Percentiles rank a stretch among this genome's conserved stretches.
Evolutionary conservation across 768 basidiomycete genomes (phyloP).

Genomic region (Tephrocybe rancida): DNA sequence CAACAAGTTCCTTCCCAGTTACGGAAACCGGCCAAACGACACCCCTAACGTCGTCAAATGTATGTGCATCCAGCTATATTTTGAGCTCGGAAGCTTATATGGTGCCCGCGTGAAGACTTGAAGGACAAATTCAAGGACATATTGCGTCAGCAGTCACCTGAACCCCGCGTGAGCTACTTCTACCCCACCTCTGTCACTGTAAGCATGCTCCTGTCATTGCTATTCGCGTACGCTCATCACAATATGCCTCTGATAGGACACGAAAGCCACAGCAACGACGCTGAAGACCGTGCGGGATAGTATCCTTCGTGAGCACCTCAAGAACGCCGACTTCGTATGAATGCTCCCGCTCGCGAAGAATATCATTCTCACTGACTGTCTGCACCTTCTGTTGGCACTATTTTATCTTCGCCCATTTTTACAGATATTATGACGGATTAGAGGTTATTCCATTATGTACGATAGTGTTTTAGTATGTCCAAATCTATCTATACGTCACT

Average conservation of each 20-base stretch:
- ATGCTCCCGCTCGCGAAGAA: neutral
- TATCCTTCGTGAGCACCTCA: constrained; percentile 54
- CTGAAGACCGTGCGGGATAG: constrained; percentile 56
- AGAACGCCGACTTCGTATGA: constrained; percentile 38
- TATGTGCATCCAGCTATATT: constrained; percentile 29
- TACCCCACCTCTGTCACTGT: constrained; percentile 66
- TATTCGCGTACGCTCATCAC: neutral
- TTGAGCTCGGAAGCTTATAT: neutral
- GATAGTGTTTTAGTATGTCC: too few species aligned
- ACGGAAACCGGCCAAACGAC: constrained; percentile 66
- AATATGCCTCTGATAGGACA: constrained; percentile 41
- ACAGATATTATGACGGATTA: neutral
- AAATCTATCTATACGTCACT: too few species aligned
- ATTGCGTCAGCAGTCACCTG: constrained; percentile 51
- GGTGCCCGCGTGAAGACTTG: constrained; percentile 34
- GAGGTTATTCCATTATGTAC: too few species aligned
- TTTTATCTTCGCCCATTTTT: neutral
- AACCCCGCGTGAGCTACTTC: constrained; percentile 54
- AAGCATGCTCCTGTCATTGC: constrained; percentile 18
- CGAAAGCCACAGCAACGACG: constrained; percentile 54
- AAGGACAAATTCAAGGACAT: constrained; percentile 50
- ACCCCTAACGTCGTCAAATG: constrained; percentile 54
- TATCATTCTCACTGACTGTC: neutral
- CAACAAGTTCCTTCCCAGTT: constrained; percentile 58
- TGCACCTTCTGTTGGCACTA: neutral